phyloP scores from a whole-genome alignment of 495 filamentous ascomycete genomes.

The Aspergillus saccharolyticus region DNA sequence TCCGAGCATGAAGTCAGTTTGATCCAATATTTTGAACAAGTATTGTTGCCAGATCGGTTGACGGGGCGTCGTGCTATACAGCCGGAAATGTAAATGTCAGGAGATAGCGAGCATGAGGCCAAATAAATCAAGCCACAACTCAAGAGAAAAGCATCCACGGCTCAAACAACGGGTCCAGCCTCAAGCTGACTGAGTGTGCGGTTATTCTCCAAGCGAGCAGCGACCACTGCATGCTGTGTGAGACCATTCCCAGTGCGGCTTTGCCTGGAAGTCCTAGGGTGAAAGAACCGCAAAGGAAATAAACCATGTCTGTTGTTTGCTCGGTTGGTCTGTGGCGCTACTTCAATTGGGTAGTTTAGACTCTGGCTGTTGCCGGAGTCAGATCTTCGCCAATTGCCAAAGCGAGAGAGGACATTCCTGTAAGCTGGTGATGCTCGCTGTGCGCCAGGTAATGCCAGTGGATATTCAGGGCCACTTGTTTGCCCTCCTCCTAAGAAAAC shows the following conservation, averaged over 20 bases:
- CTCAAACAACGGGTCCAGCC: constrained; percentile 19
- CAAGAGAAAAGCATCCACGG: not conserved
- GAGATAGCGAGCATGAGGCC: no score
- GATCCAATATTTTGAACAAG: no score
- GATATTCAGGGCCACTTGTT: constrained; percentile 14
- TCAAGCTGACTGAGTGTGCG: constrained; percentile 34
- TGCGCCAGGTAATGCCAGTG: not conserved
- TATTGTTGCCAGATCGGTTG: no score
- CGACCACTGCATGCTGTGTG: not conserved
- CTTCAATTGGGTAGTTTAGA: not conserved
- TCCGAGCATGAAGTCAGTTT: no score
- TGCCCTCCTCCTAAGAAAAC: constrained; percentile 22
- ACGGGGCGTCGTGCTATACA: no score
- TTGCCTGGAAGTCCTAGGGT: not conserved
- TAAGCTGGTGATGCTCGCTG: not conserved
- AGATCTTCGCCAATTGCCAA: constrained; percentile 6
- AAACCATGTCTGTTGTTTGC: not conserved
- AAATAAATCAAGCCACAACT: no score
- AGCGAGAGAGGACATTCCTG: not conserved
- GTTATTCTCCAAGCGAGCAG: not conserved
- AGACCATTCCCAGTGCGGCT: not conserved
- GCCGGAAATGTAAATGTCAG: no score
- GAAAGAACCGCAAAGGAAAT: not conserved
- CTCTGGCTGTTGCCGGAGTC: not conserved
- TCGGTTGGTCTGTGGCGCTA: not conserved